Evolutionary conservation across 1,284 basidiomycete genomes (phyloP), one percentile per base, ranked within the genome.

Genomic region (Cutaneotrichosporon dermatis): DNA sequence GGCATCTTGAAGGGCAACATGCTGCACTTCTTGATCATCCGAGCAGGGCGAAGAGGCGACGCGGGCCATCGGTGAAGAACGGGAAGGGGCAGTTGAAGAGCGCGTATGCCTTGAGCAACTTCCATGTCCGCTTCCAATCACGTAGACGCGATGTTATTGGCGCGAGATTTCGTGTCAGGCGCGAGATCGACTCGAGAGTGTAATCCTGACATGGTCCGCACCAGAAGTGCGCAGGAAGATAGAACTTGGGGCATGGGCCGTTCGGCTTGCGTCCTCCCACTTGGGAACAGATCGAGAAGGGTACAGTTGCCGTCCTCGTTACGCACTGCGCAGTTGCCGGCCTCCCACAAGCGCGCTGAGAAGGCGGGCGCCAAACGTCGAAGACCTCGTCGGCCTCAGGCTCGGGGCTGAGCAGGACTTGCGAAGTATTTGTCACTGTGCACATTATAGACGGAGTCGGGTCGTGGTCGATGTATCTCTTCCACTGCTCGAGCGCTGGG

Each of bases 191-290:
- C 10, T 70, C 68, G 42, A 73, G 63, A 7, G 69, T 75, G 58
- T 74, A 79, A 46, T 77, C 74, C 62, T 79, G 77, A 54, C 75
- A 77, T 64, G 73, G 71, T 13, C 74, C 76, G 60, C 77, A 79
- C 75, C 76, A 78, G 61, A 76, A 77, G 56, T 72, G 60, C 76
- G 64, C 37, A 77, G 69, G 61, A 75, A 77, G 66, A 79, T 72
- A 79, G 60, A 13, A 77, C 68, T 42, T 37, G 59, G 4, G 42
- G 48, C 33, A 36, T 25, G 45, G 42, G 4, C 34, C 25, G 12
- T 15, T 6, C 40, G 10, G 25, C 4, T 11, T 36, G 46, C 13
- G 3, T 37, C 41, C 6, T 41, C 37, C 25, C 40, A 51, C 4
- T 34, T 0, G 71, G 70, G 54, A 76, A 71, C 34, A 78, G 54